These are phyloP conservation scores for Macrophomina pseudophaseolina DNA, from an alignment of 2,329 filamentous ascomycete species.

Conservation along the genomic window DNA sequence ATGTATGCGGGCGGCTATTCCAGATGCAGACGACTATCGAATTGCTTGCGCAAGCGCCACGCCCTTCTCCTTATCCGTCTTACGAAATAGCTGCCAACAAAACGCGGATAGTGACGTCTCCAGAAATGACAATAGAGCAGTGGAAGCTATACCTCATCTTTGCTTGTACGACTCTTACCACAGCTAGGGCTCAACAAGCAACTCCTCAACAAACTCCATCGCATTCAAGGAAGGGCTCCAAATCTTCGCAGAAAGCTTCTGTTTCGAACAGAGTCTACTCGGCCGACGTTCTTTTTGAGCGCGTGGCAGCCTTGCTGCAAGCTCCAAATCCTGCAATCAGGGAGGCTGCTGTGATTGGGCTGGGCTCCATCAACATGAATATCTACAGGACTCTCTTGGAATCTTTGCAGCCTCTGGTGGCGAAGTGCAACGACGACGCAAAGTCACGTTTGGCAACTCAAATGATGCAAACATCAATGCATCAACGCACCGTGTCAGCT, in stretches of 20 bases:
- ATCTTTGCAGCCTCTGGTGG: constrained; percentile 84
- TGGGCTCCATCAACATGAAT: constrained; percentile 94
- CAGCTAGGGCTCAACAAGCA: constrained; percentile 71
- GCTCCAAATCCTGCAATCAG: constrained; percentile 80
- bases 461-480: constrained; percentile 50
- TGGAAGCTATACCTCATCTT: constrained; percentile 98
- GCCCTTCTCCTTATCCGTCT: constrained; percentile 57
- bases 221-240: constrained; percentile 82
- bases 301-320: constrained; percentile 84
- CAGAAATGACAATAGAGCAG: constrained; percentile 90
- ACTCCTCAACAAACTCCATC: constrained; percentile 65
- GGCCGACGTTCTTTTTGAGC: constrained; percentile 86
- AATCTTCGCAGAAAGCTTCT: constrained; percentile 63
- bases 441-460: constrained; percentile 67
- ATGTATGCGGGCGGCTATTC: constrained; percentile 88
- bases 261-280: constrained; percentile 79
- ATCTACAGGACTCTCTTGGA: constrained; percentile 91
- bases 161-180: constrained; percentile 92
- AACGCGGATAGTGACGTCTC: constrained; percentile 67
- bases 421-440: constrained; percentile 85
- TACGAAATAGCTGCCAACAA: constrained; percentile 66
- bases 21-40: constrained; percentile 91
- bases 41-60: constrained; percentile 71
- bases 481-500: constrained; percentile 83
- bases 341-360: constrained; percentile 86